Evolutionary conservation across 352 stramenopile species (phyloP), one percentile per base, ranked within the genome.

Genomic region (Phytophthora idaei): DNA sequence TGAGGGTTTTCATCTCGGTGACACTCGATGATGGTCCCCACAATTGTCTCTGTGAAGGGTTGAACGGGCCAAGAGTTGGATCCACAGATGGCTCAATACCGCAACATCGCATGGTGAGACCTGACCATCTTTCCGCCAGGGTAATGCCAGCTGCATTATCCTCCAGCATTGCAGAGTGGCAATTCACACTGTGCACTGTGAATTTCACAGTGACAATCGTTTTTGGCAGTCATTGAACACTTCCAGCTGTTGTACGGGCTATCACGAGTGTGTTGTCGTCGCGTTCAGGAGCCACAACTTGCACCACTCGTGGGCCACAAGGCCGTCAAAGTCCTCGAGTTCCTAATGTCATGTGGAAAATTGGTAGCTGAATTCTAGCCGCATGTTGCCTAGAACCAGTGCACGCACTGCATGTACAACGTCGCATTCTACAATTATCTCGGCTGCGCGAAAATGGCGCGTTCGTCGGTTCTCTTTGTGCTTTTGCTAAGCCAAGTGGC

Each of bases 321-420:
- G 21, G 57, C 36, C 17, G 36, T 41, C 46, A 64, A 21, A 59
- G 42, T 64, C 47, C 15, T 11, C 21, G 28, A 32, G 29, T 29
- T 31, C 47, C 39, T 57, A 57, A 60, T 61, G 57, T 56, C 63
- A 69, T 69, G 66, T 69, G 65, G 48, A 39, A 63, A 45, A 47
- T 56, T 60, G 46, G 59, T 70, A 74, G 45, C 54, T 57, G 66
- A 50, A n/a, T 42, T 66, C 42, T 21, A 56, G 51, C 61, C 61
- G 54, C 66, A 73, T 70, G 66, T 48, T 28, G 17, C 49, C 31
- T 67, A 67, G 25, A 67, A 57, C 45, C 60, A 55, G 60, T 46
- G 32, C 51, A 57, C 11, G 46, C 12, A 57, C 17, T 50, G 48
- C 31, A 5, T 29, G 10, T 47, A 39, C 34, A 39, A 9, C 34